Evolutionary conservation across 2,329 filamentous ascomycete genomes (phyloP).

Genomic region (Diplodia scrobiculata): DNA sequence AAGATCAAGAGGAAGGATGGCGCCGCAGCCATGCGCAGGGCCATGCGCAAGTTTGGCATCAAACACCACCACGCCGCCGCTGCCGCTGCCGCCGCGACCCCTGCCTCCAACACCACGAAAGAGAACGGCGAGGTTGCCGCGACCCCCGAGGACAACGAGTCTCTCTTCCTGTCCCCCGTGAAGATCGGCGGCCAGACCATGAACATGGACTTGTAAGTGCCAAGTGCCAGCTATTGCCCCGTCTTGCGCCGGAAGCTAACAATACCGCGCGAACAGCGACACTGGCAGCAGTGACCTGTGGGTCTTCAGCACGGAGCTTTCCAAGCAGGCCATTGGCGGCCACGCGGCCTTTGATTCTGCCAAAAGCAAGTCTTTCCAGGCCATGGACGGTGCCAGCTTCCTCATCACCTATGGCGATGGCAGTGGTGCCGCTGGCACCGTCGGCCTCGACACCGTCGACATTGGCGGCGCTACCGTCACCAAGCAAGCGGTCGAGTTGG

Average conservation of each 20-base stretch:
- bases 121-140: slow-evolving; percentile 62
- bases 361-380: slow-evolving; percentile 56
- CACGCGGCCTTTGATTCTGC: slow-evolving; percentile 60
- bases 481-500: slow-evolving; percentile 68
- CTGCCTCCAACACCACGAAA: slow-evolving; percentile 33
- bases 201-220: slow-evolving; percentile 62
- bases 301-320: slow-evolving; percentile 67
- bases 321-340: slow-evolving; percentile 47
- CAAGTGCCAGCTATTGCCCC: neutral
- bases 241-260: neutral
- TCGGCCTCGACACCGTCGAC: slow-evolving; percentile 67
- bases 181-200: slow-evolving; percentile 69
- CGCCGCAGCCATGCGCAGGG: slow-evolving; percentile 63
- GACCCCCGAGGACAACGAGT: slow-evolving; percentile 65
- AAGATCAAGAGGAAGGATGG: slow-evolving; percentile 57
- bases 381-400: slow-evolving; percentile 58
- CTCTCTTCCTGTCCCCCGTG: slow-evolving; percentile 70
- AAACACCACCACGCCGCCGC: slow-evolving; percentile 37
- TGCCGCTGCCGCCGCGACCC: slow-evolving; percentile 43
- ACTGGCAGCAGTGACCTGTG: slow-evolving; percentile 46
- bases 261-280: neutral
- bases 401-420: slow-evolving; percentile 70
- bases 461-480: slow-evolving; percentile 66
- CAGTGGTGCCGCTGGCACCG: slow-evolving; percentile 63
- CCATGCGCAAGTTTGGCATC: slow-evolving; percentile 68